Evolutionary conservation across 106 monocot species (phyloP).

Genomic region (Amphibolis antarctica): DNA sequence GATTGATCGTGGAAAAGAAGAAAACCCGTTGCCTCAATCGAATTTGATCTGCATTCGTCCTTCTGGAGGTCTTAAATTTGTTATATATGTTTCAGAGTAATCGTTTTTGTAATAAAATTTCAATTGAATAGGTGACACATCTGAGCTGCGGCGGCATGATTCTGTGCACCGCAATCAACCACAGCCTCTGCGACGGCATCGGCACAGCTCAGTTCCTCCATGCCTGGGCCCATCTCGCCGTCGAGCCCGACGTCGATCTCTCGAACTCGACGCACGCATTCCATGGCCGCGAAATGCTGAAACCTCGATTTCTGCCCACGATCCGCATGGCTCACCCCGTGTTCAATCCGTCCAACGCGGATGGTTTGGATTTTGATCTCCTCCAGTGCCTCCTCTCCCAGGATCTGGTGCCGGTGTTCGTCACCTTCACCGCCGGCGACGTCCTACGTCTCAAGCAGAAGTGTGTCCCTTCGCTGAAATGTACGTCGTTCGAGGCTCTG

Average conservation of each 20-base stretch:
- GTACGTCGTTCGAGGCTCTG: slow-evolving; percentile 81
- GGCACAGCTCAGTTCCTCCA: slow-evolving; percentile 67
- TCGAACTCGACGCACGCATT: slow-evolving; percentile 27
- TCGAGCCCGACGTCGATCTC: background rate
- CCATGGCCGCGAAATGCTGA: slow-evolving; percentile 51
- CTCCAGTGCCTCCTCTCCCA: slow-evolving; percentile 41
- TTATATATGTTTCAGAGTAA: too few relatives aligned
- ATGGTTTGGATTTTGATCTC: background rate
- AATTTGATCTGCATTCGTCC: too few relatives aligned
- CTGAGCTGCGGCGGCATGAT: slow-evolving; percentile 84
- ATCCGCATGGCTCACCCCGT: slow-evolving; percentile 39
- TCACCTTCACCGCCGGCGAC: slow-evolving; percentile 48
- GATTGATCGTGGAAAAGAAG: too few relatives aligned
- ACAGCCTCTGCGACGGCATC: slow-evolving; percentile 70
- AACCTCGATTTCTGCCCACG: slow-evolving; percentile 31
- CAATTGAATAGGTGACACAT: slow-evolving; percentile 43
- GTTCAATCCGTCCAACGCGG: slow-evolving; percentile 13
- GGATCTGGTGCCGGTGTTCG: slow-evolving; percentile 43
- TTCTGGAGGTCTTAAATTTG: too few relatives aligned
- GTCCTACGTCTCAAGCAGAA: slow-evolving; percentile 54
- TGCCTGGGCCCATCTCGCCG: slow-evolving; percentile 45
- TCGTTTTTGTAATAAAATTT: too few relatives aligned
- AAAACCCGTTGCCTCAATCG: too few relatives aligned
- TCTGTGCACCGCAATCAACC: slow-evolving; percentile 56
- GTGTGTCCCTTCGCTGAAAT: slow-evolving; percentile 58